Percentiles rank a stretch among this genome's conserved stretches.
These are phyloP conservation scores for Fusarium sp. DNA, from an alignment of 2,329 filamentous ascomycete species.

Conservation along the genomic window DNA sequence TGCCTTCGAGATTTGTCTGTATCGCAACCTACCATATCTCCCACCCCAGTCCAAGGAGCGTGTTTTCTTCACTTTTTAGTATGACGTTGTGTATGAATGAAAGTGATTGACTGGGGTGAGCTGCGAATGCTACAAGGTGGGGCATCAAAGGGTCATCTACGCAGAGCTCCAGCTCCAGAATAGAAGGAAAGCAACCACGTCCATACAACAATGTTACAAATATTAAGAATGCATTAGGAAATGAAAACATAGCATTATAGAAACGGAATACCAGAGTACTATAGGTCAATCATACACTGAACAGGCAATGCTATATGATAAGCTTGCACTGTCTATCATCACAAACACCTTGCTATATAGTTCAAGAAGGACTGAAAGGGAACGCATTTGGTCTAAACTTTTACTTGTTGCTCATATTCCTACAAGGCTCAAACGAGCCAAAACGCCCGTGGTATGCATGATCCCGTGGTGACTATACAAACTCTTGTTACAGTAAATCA, in stretches of 20 bases:
- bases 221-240: background rate
- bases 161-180: conserved; percentile 14
- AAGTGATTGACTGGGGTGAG: conserved; percentile 28
- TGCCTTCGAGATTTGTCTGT: background rate
- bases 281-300: background rate
- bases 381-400: background rate
- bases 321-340: background rate
- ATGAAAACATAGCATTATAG: background rate
- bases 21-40: conserved; percentile 44
- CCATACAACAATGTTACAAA: background rate
- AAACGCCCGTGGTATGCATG: conserved; percentile 52
- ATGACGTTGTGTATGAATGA: conserved; percentile 46
- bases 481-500: conserved; percentile 46
- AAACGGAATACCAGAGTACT: no score
- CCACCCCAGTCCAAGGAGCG: conserved; percentile 2
- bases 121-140: conserved; percentile 31
- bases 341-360: background rate
- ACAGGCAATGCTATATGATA: background rate
- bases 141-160: conserved; percentile 32
- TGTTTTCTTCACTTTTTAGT: conserved; percentile 17
- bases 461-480: conserved; percentile 48
- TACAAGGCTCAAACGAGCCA: conserved; percentile 48
- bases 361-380: background rate
- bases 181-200: conserved; percentile 1
- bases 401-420: conserved; percentile 41